Conservation (phyloP, 1,139 yeast species). For the Magnusiomyces fungicola region DNA sequence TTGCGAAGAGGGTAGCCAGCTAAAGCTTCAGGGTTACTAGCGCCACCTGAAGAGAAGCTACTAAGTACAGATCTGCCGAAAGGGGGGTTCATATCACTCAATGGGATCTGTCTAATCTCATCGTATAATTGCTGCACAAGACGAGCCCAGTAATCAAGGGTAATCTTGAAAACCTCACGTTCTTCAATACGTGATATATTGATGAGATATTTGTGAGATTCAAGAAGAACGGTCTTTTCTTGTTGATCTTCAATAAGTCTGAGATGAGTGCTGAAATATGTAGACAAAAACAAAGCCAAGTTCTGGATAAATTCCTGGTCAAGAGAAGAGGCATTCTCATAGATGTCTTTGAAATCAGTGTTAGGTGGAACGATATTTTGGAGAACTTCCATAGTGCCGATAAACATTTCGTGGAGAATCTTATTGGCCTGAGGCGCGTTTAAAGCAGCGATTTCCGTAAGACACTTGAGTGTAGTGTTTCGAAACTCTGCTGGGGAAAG, state of each 20-base stretch:
- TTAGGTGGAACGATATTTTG: conserved; percentile 63
- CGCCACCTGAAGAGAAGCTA: conserved; percentile 54
- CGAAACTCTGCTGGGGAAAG: conserved; percentile 75
- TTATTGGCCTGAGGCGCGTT: conserved; percentile 55
- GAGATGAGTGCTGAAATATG: conserved; percentile 75
- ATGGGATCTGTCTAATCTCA: conserved; percentile 78
- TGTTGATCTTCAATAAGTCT: conserved; percentile 61
- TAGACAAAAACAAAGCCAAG: conserved; percentile 85
- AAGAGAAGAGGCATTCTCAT: conserved; percentile 64
- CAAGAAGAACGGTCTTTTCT: conserved; percentile 53
- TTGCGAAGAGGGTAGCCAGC: conserved; percentile 76
- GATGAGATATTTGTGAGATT: conserved; percentile 73
- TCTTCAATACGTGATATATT: conserved; percentile 88
- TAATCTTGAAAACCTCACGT: conserved; percentile 90
- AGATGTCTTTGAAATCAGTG: conserved; percentile 66
- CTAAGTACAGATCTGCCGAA: conserved; percentile 34
- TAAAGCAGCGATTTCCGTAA: conserved; percentile 80
- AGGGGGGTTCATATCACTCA: conserved; percentile 61
- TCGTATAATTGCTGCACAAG: conserved; percentile 73
- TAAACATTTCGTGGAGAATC: conserved; percentile 59
- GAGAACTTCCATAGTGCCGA: conserved; percentile 65
- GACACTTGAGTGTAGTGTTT: conserved; percentile 78
- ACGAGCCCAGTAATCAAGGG: conserved; percentile 88
- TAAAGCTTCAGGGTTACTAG: conserved; percentile 74
- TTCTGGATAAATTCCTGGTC: conserved; percentile 96